phyloP scores from a whole-genome alignment of 345 rosid species.

The Pistacia atlantica region DNA sequence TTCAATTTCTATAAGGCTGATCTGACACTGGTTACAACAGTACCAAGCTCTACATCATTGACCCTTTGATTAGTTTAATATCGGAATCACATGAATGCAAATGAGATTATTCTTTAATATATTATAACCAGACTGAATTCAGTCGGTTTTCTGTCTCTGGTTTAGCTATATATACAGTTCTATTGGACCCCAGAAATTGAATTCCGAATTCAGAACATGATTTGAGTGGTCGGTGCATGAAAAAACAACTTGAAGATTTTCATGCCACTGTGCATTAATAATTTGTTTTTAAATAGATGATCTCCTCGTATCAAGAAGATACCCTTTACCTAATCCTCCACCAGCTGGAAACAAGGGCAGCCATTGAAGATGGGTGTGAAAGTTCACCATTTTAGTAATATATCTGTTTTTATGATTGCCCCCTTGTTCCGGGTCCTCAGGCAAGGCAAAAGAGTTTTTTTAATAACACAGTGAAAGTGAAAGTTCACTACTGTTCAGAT shows the following conservation, averaged over 20 bases:
- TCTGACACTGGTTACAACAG: neutral
- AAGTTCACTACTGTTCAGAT: neutral
- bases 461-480: neutral
- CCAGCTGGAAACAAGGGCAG: constrained; percentile 17
- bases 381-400: neutral
- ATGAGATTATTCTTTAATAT: neutral
- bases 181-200: neutral
- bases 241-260: neutral
- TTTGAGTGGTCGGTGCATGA: neutral
- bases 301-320: no score
- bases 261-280: neutral
- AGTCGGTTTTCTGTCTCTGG: neutral
- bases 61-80: neutral
- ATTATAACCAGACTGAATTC: neutral
- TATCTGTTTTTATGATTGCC: neutral
- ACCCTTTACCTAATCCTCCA: neutral
- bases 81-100: constrained; percentile 4
- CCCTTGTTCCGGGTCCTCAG: neutral
- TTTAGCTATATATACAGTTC: neutral
- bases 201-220: neutral
- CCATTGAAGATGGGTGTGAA: constrained; percentile 4
- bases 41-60: neutral
- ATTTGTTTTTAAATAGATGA: neutral
- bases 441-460: constrained; percentile 4
- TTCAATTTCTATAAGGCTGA: neutral